These are phyloP conservation scores for Oxytropis ochrocephala DNA, from an alignment of 306 rosid species.

Conservation along the genomic window DNA sequence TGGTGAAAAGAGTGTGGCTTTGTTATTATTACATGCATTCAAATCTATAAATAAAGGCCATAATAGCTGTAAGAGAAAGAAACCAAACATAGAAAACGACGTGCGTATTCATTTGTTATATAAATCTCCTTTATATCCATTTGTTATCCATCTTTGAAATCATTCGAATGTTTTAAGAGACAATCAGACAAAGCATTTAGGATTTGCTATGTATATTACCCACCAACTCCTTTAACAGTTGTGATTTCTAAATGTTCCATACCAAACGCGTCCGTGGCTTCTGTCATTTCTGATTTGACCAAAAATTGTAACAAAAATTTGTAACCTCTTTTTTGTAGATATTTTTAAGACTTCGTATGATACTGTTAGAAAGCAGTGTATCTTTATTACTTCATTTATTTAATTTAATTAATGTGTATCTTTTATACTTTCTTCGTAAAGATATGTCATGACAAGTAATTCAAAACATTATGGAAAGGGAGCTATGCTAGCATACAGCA, in stretches of 20 bases:
- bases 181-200: background rate
- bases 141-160: background rate
- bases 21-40: slow-evolving; percentile 21
- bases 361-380: background rate
- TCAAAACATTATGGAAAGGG: background rate
- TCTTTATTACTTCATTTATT: background rate
- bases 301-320: background rate
- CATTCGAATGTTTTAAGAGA: slow-evolving; percentile 12
- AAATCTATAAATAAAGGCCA: slow-evolving; percentile 5
- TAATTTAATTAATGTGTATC: background rate
- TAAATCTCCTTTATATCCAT: background rate
- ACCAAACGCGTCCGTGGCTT: slow-evolving; percentile 24
- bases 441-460: background rate
- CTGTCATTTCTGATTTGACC: slow-evolving; percentile 18
- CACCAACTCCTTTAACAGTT: slow-evolving; percentile 32
- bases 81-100: slow-evolving; percentile 18
- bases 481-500: background rate
- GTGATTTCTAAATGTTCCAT: slow-evolving; percentile 12
- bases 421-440: background rate
- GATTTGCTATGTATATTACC: slow-evolving; percentile 2
- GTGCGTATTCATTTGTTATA: background rate
- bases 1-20: slow-evolving; percentile 21
- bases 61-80: slow-evolving; percentile 8
- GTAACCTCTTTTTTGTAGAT: background rate
- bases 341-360: background rate